Evolutionary conservation across 257 asterid species (phyloP).

Genomic region (Striga asiatica): DNA sequence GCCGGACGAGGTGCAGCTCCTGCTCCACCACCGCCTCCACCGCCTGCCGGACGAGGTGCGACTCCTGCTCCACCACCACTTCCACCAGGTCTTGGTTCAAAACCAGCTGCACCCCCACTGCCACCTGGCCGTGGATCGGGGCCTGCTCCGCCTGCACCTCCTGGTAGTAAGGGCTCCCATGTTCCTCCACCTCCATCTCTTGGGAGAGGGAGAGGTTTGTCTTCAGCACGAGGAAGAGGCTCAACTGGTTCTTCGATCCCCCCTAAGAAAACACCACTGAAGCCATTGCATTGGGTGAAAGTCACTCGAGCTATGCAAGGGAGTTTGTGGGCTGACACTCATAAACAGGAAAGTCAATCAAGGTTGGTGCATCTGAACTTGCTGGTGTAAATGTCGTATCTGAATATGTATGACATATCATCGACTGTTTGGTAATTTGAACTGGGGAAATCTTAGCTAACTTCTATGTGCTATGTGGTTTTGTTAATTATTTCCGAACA

Average conservation of each 20-base stretch:
- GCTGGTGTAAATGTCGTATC: background rate
- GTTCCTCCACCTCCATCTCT: slow-evolving; percentile 52
- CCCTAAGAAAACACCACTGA: slow-evolving; percentile 70
- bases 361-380: slow-evolving; percentile 41
- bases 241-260: slow-evolving; percentile 59
- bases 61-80: slow-evolving; percentile 28
- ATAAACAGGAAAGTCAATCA: slow-evolving; percentile 60
- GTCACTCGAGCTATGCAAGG: slow-evolving; percentile 96
- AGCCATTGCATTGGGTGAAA: slow-evolving; percentile 97
- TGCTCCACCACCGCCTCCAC: slow-evolving; percentile 33
- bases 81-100: slow-evolving; percentile 19
- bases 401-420: slow-evolving; percentile 11
- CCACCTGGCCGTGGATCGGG: slow-evolving; percentile 34
- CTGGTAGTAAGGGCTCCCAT: slow-evolving; percentile 31
- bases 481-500: background rate
- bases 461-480: background rate
- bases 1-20: slow-evolving; percentile 20
- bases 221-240: slow-evolving; percentile 50
- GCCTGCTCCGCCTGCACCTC: slow-evolving; percentile 49
- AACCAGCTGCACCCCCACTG: slow-evolving; percentile 25
- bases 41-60: slow-evolving; percentile 18
- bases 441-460: background rate
- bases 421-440: background rate
- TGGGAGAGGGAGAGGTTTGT: slow-evolving; percentile 59
- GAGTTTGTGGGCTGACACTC: slow-evolving; percentile 96